Base-by-base conservation (phyloP, 2,329 filamentous ascomycete genomes). In the Corinectria fuckeliana region DNA sequence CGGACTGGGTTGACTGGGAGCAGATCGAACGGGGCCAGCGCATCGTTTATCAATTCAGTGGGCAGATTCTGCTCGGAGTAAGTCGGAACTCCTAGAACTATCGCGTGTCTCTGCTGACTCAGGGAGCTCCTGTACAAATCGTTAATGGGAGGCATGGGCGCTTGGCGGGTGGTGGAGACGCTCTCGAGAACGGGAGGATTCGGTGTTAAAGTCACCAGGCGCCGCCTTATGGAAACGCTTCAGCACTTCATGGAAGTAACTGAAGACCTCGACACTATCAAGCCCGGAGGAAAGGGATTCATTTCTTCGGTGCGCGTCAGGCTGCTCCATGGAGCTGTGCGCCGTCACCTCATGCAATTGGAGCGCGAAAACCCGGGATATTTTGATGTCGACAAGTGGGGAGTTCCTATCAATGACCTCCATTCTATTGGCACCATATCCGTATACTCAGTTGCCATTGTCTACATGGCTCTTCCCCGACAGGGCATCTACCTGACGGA, bases 1-100 rank as follows among this genome's bases (percentile, higher is more conserved):
- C 91, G 0, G 79, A 84, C 1, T 93, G 90, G 90, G 91, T 93
- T 2, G 86, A 93, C 71, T 93, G 90, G 90, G 83, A 83, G 2
- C 89, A 92, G 70, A 88, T 94, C 56, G 80, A 82, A 59, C 81
- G 91, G 68, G 91, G 91, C 0, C 91, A 94, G 71, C 85, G 90
- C 65, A 85, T 92, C 0, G 92, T 93, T 69, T 93, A 91, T 73
- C 85, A 91, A 32, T 93, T 93, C 73, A 89, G 86, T 16, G 87
- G 86, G 0, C 85, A 89, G 1, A 84, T 84, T 20, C 74, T 92
- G 18, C 89, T 87, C 7, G 86, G 78, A 9, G 80, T 81, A 69
- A 68, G 75, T 66, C 32, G 34, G 32, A 16, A n/a, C 25, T n/a
- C 7, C 16, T 11, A 10, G 20, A 1, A 10, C 5, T 1, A 6